Base-by-base conservation (phyloP, 805 yeast species). In the Schwanniomyces occidentalis region DNA sequence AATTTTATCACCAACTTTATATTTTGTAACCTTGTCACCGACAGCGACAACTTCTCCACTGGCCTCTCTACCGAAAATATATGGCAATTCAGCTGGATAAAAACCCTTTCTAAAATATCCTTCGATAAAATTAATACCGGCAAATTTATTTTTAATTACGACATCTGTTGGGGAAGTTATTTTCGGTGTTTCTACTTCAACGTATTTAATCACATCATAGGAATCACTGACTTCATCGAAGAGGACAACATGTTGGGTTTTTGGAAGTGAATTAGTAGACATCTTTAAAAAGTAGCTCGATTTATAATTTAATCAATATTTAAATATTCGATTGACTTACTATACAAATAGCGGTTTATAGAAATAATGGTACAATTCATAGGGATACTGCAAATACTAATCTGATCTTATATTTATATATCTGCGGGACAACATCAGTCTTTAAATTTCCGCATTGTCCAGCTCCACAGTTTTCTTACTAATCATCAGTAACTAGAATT, bases 81-180 rank as follows among this genome's bases (percentile, higher is more conserved):
- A 72, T 0, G 98, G 97, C 20, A 51, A 42, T 30, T 62, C 54
- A 9, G 68, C 50, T 6, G 86, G 84, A 52, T 90, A 90, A 4
- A 83, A 50, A 4, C 96, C 96, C 32, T 65, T 74, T 52, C 96
- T 75, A 66, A 85, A 86, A 61, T 89, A 90, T 4, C 79, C 69
- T 51, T 90, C 97, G 45, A 88, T 83, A 65, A 76, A 85, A 49
- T 88, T 88, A 50, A 88, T 65, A 21, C 98, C 98, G 8, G 89
- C 72, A 48, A 76, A 88, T 36, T 66, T 71, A 69, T 84, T 85
- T 60, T 83, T 82, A 52, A 90, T 69, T 30, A 90, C 65, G 8
- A 90, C 54, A 41, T 87, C 86, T 18, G 43, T 38, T 34, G 71
- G 67, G 3, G 66, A 71, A 4, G 62, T 54, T 34, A 82, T 67